A percentile compares a stretch with the other conserved stretches of the same genome.
These are phyloP conservation scores for Epichloe hybrida DNA, from an alignment of 2,329 filamentous ascomycete species.

Conservation along the genomic window DNA sequence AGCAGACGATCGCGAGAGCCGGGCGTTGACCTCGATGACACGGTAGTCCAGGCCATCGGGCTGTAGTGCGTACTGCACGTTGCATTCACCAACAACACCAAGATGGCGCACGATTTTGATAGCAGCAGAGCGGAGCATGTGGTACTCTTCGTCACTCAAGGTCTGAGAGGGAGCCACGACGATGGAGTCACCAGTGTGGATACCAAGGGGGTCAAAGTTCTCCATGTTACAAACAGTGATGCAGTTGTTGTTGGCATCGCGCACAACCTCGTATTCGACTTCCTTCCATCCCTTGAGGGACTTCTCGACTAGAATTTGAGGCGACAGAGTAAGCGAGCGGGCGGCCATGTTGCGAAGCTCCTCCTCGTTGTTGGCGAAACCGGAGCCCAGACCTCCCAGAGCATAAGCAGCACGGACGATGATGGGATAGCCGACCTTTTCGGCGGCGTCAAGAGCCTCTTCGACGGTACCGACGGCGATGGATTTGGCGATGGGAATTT, in stretches of 20 bases:
- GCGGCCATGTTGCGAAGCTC: conserved; percentile 90
- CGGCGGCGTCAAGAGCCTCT: conserved; percentile 78
- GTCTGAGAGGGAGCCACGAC: conserved; percentile 96
- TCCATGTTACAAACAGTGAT: conserved; percentile 80
- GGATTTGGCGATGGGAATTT: conserved; percentile 94
- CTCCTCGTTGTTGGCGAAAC: conserved; percentile 87
- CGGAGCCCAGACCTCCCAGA: conserved; percentile 87
- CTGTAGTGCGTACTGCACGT: conserved; percentile 94
- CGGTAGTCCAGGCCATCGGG: conserved; percentile 95
- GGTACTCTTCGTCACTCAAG: conserved; percentile 94
- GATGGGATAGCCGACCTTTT: conserved; percentile 85
- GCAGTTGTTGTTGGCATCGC: conserved; percentile 95
- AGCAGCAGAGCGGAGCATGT: conserved; percentile 94
- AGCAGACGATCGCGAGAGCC: conserved; percentile 92
- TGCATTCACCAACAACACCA: conserved; percentile 95
- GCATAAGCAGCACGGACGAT: conserved; percentile 97
- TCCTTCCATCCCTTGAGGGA: conserved; percentile 99
- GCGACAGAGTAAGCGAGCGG: conserved; percentile 80
- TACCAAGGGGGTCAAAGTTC: conserved; percentile 94
- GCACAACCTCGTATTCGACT: conserved; percentile 95
- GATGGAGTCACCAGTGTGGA: conserved; percentile 97
- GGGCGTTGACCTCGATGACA: conserved; percentile 97
- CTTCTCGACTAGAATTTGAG: conserved; percentile 96
- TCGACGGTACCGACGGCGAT: conserved; percentile 86
- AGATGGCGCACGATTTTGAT: conserved; percentile 98